A percentile compares a stretch with the other conserved stretches of the same genome.
phyloP scores from a whole-genome alignment of 2,329 filamentous ascomycete genomes.

The Pseudopithomyces maydicus region DNA sequence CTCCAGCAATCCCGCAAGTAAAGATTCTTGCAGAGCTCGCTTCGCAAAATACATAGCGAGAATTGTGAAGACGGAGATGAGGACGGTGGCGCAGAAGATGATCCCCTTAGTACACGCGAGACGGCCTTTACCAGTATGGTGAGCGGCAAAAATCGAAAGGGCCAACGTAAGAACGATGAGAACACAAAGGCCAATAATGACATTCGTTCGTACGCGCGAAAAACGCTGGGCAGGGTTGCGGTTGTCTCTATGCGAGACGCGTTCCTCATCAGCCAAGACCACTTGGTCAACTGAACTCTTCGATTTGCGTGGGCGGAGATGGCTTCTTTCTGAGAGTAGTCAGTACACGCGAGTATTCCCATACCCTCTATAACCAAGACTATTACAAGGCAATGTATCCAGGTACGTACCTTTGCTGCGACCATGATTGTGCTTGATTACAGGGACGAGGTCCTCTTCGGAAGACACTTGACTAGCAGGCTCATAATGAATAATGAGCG shows the following conservation, averaged over 20 bases:
- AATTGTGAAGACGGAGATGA: conserved; percentile 22
- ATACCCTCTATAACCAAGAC: no score
- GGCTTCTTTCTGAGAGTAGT: conserved; percentile 15
- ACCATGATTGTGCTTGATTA: conserved; percentile 7
- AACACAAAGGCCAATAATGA: conserved; percentile 2
- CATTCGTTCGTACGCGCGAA: conserved; percentile 19
- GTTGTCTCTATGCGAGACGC: not conserved
- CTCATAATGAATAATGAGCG: conserved; percentile 23
- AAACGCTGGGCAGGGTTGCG: not conserved
- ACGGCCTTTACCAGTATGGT: conserved; percentile 22
- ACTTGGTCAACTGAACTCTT: conserved; percentile 8
- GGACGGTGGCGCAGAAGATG: conserved; percentile 25
- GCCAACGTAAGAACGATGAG: conserved; percentile 20
- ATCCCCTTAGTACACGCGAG: conserved; percentile 25
- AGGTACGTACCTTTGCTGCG: conserved; percentile 16
- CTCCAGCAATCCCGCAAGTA: conserved; percentile 29
- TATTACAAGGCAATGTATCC: no score
- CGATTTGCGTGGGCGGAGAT: conserved; percentile 19
- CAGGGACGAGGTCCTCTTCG: conserved; percentile 7
- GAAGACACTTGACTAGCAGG: conserved; percentile 1
- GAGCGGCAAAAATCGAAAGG: conserved; percentile 15
- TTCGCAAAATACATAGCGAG: conserved; percentile 25
- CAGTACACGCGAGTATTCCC: not conserved
- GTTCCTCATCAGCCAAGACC: conserved; percentile 19
- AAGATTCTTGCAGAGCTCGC: conserved; percentile 23